Evolutionary conservation across 306 rosid species (phyloP).

Genomic region (Adenanthera pavonina): DNA sequence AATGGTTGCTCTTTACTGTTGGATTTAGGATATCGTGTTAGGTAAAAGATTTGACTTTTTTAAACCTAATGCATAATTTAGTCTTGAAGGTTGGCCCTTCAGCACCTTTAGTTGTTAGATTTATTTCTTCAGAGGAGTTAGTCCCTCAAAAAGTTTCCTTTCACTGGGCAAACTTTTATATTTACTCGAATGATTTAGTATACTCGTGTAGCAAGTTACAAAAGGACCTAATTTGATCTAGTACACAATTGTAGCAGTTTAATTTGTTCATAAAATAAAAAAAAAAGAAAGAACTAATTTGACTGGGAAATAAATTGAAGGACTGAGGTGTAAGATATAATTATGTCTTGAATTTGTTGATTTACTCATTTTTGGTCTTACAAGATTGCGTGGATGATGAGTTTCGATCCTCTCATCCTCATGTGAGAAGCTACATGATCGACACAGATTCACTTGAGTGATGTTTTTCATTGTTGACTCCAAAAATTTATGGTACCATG

Average conservation of each 20-base stretch:
- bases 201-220: too few relatives aligned
- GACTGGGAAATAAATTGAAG: neutral
- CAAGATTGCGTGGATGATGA: neutral
- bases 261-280: too few relatives aligned
- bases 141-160: neutral
- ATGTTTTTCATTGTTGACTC: neutral
- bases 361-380: neutral
- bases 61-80: neutral
- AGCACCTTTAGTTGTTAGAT: neutral
- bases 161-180: neutral
- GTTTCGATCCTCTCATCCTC: neutral
- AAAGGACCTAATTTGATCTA: neutral
- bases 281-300: neutral
- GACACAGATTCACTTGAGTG: neutral
- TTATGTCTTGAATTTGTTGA: neutral
- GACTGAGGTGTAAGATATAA: neutral
- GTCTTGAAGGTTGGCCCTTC: neutral
- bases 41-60: neutral
- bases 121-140: neutral
- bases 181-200: neutral
- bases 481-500: neutral
- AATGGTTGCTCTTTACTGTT: slow-evolving; percentile 29
- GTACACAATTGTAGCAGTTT: too few relatives aligned
- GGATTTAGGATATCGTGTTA: slow-evolving; percentile 18
- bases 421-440: neutral